Evolutionary conservation across 208 protist genomes (phyloP), one percentile per base, ranked within the genome.

Genomic region (Porcisia deanei): DNA sequence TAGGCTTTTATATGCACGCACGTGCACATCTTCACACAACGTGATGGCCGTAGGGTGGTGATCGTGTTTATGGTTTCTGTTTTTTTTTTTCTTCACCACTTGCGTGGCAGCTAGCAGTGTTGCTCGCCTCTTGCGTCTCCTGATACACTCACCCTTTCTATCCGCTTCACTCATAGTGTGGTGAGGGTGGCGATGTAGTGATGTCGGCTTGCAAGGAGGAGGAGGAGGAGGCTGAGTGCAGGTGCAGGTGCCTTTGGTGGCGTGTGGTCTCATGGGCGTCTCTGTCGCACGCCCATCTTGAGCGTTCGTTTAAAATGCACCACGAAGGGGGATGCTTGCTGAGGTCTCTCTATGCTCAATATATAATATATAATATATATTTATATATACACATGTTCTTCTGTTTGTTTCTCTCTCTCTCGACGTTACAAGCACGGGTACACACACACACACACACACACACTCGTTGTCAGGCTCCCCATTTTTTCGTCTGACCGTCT

Each of bases 361-460:
- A 58, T 16, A 7, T 12, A 12, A 22, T 0, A 22, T 6, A 22
- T 22, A 58, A 22, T n/a, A 58, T n/a, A 9, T n/a, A 16, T 30
- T 3, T 58, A n/a, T 58, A 9, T 58, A 6, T 16, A 30, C 16
- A 22, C 1, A 22, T 70, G 18, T 8, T 34, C 41, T 20, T 20
- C 41, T 2, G 6, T 59, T 22, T 37, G 39, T 54, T 52, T 63
- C 30, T 25, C 47, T 49, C 4, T 49, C 6, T 3, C 25, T 45
- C 30, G 41, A 14, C 5, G 6, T 14, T 6, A 8, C 61, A 14
- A n/a, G 39, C 22, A 14, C 10, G 16, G 16, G n/a, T 14, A 7
- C 20, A n/a, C 22, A 22, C n/a, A 64, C 10, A 55, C n/a, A 64
- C 10, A 55, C n/a, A 60, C 52, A 65, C 22, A 71, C 16, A 80